These are phyloP conservation scores for Tuber magnatum DNA, from an alignment of 495 filamentous ascomycete genomes.

Conservation along the genomic window DNA sequence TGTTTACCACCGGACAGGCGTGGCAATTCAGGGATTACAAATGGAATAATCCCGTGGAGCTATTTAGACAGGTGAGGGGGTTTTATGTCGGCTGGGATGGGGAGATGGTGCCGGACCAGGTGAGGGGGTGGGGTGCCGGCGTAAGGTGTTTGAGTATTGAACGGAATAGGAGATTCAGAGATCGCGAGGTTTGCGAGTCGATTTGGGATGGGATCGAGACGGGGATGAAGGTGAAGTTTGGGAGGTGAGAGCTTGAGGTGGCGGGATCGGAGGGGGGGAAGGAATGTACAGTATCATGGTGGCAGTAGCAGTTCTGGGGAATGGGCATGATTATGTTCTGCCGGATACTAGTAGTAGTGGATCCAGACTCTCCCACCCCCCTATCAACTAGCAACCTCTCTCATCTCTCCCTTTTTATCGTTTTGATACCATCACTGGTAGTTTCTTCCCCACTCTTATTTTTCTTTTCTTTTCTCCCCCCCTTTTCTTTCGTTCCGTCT, in stretches of 20 bases:
- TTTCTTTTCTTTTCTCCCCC: neutral
- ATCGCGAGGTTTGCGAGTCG: slow-evolving; percentile 85
- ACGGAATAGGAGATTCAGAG: slow-evolving; percentile 80
- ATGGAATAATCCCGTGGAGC: slow-evolving; percentile 79
- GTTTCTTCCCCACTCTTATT: neutral
- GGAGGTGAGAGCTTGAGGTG: slow-evolving; percentile 49
- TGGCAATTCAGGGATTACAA: slow-evolving; percentile 99
- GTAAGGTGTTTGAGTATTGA: slow-evolving; percentile 70
- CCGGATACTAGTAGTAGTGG: neutral
- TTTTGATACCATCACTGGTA: neutral
- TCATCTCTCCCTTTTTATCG: neutral
- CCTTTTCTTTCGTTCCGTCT: neutral
- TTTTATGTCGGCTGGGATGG: slow-evolving; percentile 88
- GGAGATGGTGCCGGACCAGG: slow-evolving; percentile 66
- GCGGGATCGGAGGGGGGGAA: slow-evolving; percentile 8
- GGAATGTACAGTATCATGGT: neutral
- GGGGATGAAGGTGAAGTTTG: slow-evolving; percentile 63
- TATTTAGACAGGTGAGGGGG: slow-evolving; percentile 81
- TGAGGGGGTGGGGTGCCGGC: slow-evolving; percentile 76
- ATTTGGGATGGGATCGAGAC: slow-evolving; percentile 89
- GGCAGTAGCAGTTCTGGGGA: neutral
- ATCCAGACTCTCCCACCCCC: neutral
- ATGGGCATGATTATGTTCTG: neutral
- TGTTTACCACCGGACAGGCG: slow-evolving; percentile 95
- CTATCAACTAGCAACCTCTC: neutral